Conservation (phyloP, 2,329 filamentous ascomycete species). For the Zalaria sp. region DNA sequence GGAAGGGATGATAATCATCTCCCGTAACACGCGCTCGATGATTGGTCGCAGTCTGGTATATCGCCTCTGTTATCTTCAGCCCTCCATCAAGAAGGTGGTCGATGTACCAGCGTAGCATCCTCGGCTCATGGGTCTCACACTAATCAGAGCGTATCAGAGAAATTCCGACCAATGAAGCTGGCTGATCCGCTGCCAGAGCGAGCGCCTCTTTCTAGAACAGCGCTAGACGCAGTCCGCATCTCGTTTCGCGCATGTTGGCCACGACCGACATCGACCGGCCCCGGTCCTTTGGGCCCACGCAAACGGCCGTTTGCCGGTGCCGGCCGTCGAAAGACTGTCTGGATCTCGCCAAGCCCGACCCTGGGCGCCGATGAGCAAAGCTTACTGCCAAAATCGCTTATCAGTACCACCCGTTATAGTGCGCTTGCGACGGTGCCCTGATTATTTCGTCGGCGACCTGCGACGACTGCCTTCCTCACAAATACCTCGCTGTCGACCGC, state of each 20-base stretch:
- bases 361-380: not conserved
- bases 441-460: not conserved
- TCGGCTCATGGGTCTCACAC: too few species aligned
- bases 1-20: not conserved
- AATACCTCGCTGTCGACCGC: not conserved
- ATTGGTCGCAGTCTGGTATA: not conserved
- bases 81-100: not conserved
- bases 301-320: not conserved
- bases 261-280: too few species aligned
- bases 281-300: not conserved
- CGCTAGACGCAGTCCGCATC: not conserved
- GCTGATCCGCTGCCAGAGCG: not conserved
- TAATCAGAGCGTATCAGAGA: not conserved
- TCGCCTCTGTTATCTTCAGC: not conserved
- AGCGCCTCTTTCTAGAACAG: not conserved
- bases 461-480: not conserved
- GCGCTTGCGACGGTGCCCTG: too few species aligned
- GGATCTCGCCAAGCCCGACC: not conserved
- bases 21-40: not conserved
- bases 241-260: not conserved
- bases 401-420: not conserved
- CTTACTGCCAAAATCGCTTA: not conserved
- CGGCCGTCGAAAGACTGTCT: not conserved
- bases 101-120: not conserved
- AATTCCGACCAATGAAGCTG: not conserved